Percentiles rank a stretch among this genome's conserved stretches.
These are phyloP conservation scores for Persicaria maculosa DNA, from an alignment of 148 eudicot species.

Conservation along the genomic window DNA sequence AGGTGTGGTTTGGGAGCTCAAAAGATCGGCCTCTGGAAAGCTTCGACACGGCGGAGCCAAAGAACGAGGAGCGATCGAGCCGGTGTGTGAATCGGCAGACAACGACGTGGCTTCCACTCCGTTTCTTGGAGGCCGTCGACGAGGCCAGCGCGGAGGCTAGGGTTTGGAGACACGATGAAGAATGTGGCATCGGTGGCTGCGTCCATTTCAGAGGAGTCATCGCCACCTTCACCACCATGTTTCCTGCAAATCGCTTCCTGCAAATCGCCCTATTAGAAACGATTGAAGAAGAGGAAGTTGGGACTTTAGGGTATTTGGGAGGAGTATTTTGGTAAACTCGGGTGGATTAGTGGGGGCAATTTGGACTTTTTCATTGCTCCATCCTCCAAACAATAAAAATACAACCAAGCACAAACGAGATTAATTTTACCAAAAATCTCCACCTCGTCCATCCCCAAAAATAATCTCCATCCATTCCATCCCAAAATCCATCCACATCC, in stretches of 20 bases:
- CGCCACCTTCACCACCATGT: conserved; percentile 40
- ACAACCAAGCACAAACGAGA: too few species aligned
- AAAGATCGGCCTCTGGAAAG: conserved; percentile 29
- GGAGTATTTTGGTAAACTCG: too few species aligned
- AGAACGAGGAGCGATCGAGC: conserved; percentile 20
- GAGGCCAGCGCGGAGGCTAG: conserved; percentile 28
- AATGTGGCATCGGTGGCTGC: conserved; percentile 38
- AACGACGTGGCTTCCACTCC: conserved; percentile 27
- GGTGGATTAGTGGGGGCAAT: too few species aligned
- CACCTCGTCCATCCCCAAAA: too few species aligned
- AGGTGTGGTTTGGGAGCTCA: conserved; percentile 21
- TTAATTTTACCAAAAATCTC: too few species aligned
- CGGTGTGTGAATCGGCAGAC: conserved; percentile 20
- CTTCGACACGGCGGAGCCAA: conserved; percentile 32
- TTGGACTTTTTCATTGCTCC: too few species aligned
- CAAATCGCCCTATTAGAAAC: too few species aligned
- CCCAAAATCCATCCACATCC: too few species aligned
- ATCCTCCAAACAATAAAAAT: too few species aligned
- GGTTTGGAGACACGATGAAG: conserved; percentile 35
- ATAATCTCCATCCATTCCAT: too few species aligned
- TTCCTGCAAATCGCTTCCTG: neutral
- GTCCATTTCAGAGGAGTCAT: conserved; percentile 41
- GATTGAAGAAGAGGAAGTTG: too few species aligned
- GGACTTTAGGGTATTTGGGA: too few species aligned
- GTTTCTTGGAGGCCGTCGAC: conserved; percentile 18